These are phyloP conservation scores for Ustilago crameri DNA, from an alignment of 1,284 basidiomycete genomes.

Conservation along the genomic window DNA sequence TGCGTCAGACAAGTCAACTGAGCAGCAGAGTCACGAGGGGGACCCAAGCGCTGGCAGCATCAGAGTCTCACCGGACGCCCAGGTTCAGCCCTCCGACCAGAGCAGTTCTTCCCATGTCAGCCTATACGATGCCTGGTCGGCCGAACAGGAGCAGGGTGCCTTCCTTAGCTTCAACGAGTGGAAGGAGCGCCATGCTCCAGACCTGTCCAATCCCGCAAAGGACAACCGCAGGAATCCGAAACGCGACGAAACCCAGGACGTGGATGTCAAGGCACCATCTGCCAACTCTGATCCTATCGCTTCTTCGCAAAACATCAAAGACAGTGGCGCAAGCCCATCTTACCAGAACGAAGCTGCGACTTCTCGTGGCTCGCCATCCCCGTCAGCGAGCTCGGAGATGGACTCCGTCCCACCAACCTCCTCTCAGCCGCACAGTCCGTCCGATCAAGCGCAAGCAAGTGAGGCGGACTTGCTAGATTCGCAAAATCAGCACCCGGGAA, in stretches of 20 bases:
- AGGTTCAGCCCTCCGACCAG: not conserved
- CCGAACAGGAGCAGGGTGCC: constrained; percentile 36
- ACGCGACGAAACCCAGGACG: not conserved
- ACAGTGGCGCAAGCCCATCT: not conserved
- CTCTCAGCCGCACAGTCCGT: not conserved
- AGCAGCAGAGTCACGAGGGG: not conserved
- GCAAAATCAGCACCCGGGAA: not conserved
- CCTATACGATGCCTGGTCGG: constrained; percentile 49
- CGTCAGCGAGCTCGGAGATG: too few species aligned
- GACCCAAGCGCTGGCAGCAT: not conserved
- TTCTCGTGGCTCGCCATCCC: not conserved
- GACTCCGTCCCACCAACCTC: not conserved
- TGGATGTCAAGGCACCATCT: not conserved
- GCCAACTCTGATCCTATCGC: constrained; percentile 1
- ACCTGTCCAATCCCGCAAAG: not conserved
- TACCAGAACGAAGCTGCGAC: not conserved
- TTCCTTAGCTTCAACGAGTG: constrained; percentile 51
- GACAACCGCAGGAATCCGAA: not conserved
- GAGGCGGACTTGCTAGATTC: not conserved
- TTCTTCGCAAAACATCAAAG: not conserved
- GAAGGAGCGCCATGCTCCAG: constrained; percentile 32
- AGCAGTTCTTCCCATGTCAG: constrained; percentile 6
- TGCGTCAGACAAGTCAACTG: not conserved
- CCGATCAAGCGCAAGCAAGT: not conserved
- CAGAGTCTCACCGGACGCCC: not conserved